Evolutionary conservation across 2,329 filamentous ascomycete species (phyloP).

Genomic region (Exserohilum turcica): DNA sequence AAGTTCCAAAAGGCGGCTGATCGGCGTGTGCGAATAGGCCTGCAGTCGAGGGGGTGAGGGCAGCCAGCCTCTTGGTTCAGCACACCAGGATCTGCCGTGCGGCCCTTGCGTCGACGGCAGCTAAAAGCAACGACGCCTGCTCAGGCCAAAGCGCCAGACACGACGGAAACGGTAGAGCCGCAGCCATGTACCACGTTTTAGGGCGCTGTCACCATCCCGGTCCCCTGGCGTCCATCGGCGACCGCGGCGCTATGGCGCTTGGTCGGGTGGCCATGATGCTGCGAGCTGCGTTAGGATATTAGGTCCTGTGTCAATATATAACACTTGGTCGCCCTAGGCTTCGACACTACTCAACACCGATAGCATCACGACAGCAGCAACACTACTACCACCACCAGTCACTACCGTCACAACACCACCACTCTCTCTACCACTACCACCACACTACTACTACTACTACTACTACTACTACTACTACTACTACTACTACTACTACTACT

Average conservation of each 20-base stretch:
- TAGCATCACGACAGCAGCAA: conserved; percentile 2
- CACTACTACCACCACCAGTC: background rate
- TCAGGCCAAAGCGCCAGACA: conserved; percentile 19
- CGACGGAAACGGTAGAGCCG: conserved; percentile 24
- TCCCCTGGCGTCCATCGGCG: conserved; percentile 23
- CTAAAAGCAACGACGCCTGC: conserved; percentile 26
- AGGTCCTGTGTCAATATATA: conserved; percentile 12
- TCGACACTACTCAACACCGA: background rate
- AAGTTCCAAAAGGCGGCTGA: conserved; percentile 8
- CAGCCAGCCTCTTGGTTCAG: conserved; percentile 24
- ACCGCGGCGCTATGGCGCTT: conserved; percentile 25
- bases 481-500: background rate
- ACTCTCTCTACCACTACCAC: background rate
- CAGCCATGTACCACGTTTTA: conserved; percentile 30
- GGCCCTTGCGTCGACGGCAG: conserved; percentile 24
- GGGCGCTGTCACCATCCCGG: conserved; percentile 25
- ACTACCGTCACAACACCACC: background rate
- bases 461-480: background rate
- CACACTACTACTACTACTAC: background rate
- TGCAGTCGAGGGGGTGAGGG: conserved; percentile 14
- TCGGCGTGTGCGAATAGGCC: conserved; percentile 18
- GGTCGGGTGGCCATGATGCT: conserved; percentile 21
- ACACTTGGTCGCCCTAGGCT: conserved; percentile 15
- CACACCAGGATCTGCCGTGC: conserved; percentile 23
- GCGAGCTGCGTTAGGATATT: conserved; percentile 14